phyloP scores from a whole-genome alignment of 192 early-diverging fungal genomes.

The Coemansia umbellata region DNA sequence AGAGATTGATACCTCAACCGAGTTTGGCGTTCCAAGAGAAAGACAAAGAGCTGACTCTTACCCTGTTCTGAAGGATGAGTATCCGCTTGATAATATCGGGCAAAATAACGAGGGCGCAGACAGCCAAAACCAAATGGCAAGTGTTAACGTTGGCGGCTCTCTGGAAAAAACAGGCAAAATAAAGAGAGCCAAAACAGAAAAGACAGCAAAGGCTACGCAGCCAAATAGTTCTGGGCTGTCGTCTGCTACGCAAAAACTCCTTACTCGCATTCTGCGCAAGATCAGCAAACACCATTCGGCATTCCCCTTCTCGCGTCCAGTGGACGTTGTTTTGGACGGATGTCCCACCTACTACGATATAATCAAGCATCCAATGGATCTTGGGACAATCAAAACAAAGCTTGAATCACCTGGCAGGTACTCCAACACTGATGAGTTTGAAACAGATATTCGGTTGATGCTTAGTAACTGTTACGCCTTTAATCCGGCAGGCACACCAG shows the following conservation, averaged over 20 bases:
- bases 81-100: not conserved
- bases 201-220: not conserved
- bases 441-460: constrained; percentile 58
- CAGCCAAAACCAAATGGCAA: not conserved
- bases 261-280: constrained; percentile 44
- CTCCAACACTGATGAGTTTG: constrained; percentile 28
- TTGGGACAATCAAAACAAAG: constrained; percentile 53
- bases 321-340: constrained; percentile 59
- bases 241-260: constrained; percentile 7
- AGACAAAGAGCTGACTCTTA: not conserved
- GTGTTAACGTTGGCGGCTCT: too few species aligned
- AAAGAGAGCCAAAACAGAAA: not conserved
- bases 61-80: not conserved
- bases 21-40: not conserved
- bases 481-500: constrained; percentile 66
- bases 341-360: constrained; percentile 61
- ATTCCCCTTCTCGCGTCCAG: constrained; percentile 58
- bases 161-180: not conserved
- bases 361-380: constrained; percentile 68
- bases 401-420: constrained; percentile 46
- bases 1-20: not conserved
- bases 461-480: constrained; percentile 64
- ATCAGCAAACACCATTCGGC: constrained; percentile 52
- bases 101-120: not conserved
- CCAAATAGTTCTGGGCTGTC: not conserved